These are phyloP conservation scores for Phytophthora tubulina DNA, from an alignment of 352 stramenopile species.

Conservation along the genomic window DNA sequence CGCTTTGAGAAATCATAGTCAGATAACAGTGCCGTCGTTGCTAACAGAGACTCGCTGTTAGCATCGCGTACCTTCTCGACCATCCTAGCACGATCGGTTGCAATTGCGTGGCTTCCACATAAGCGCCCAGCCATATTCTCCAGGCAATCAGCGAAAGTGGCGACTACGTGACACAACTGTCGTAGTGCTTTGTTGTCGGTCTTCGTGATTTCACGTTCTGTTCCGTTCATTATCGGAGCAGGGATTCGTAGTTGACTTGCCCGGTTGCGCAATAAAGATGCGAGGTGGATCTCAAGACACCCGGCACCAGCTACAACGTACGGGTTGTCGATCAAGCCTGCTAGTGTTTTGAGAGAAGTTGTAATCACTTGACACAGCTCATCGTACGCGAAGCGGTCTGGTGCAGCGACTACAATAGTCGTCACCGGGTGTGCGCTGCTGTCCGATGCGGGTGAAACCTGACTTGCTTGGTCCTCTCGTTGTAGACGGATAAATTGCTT, in stretches of 20 bases:
- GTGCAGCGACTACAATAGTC: constrained; percentile 49
- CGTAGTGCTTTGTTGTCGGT: constrained; percentile 30
- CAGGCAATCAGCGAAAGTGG: constrained; percentile 41
- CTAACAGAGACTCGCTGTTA: constrained; percentile 37
- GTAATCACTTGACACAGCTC: constrained; percentile 58
- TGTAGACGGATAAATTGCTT: constrained; percentile 54
- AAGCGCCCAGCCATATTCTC: constrained; percentile 32
- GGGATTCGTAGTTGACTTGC: constrained; percentile 32
- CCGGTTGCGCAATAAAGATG: constrained; percentile 46
- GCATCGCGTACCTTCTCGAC: constrained; percentile 38
- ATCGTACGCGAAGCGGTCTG: constrained; percentile 52
- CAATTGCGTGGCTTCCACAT: constrained; percentile 21
- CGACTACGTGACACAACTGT: constrained; percentile 44
- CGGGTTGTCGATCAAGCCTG: constrained; percentile 46
- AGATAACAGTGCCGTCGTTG: background rate
- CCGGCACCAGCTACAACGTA: constrained; percentile 59
- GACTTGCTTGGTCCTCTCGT: constrained; percentile 4
- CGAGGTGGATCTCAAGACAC: constrained; percentile 62
- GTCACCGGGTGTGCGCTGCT: constrained; percentile 40
- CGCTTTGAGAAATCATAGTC: background rate
- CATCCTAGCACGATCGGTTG: constrained; percentile 24
- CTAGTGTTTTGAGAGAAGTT: constrained; percentile 52
- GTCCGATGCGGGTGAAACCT: background rate
- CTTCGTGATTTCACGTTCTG: background rate
- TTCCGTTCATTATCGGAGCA: background rate